Evolutionary conservation across 116 monocot species (phyloP).

Genomic region (Iris pallida): DNA sequence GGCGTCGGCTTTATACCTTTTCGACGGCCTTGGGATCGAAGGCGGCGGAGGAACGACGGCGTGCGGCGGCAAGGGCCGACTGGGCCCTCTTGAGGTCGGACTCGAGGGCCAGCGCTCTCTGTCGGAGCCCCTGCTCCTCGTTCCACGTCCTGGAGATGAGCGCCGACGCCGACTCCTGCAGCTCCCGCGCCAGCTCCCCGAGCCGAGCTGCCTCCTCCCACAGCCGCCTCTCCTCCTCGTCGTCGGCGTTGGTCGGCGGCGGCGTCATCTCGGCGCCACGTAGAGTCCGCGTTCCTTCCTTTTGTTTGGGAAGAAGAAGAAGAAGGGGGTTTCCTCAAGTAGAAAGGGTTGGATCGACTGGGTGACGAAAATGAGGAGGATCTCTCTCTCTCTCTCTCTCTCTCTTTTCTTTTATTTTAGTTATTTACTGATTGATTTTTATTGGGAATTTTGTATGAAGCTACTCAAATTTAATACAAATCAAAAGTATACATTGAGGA

Average conservation of each 20-base stretch:
- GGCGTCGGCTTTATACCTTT: constrained; percentile 32
- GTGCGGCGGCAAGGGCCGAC: constrained; percentile 14
- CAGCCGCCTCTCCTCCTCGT: neutral
- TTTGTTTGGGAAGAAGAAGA: too few species aligned
- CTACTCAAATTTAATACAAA: too few species aligned
- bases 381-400: too few species aligned
- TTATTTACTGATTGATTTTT: too few species aligned
- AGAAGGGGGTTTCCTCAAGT: too few species aligned
- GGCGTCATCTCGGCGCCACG: neutral
- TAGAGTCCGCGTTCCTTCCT: too few species aligned
- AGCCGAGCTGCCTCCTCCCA: constrained; percentile 41
- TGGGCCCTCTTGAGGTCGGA: constrained; percentile 63
- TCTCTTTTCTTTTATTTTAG: too few species aligned
- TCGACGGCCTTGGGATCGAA: constrained; percentile 24
- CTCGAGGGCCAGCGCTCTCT: constrained; percentile 60
- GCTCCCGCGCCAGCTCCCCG: constrained; percentile 61
- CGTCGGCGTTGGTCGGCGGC: constrained; percentile 3
- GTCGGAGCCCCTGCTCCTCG: constrained; percentile 75
- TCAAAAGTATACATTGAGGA: too few species aligned
- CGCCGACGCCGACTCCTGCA: constrained; percentile 71
- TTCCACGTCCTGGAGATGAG: constrained; percentile 51
- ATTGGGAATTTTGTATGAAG: too few species aligned
- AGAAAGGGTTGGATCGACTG: too few species aligned
- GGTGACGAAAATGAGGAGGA: too few species aligned
- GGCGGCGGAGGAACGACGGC: neutral